Evolutionary conservation across 257 asterid genomes (phyloP), one percentile per base, ranked within the genome.

Genomic region (Leonotis leonurus): DNA sequence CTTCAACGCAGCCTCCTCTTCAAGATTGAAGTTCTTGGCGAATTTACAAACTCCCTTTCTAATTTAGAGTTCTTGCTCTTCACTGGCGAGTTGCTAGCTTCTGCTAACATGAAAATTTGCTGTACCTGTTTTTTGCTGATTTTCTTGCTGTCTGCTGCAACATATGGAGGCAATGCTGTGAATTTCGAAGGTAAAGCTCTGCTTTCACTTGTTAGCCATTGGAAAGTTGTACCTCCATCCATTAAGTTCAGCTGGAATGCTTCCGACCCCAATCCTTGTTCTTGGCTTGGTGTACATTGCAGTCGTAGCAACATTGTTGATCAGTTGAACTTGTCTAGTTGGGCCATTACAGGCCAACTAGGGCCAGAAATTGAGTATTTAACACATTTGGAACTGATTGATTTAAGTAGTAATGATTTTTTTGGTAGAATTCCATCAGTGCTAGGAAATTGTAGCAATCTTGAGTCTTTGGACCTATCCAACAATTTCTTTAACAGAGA

Each of bases 281-380:
- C 88, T 1, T 90, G 98, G 98, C 5, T 56, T 41, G 95, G 98
- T 2, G 87, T 91, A 2, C 70, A 57, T n/a, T 91, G 98, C 61
- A 77, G 71, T 70, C 62, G 5, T 35, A 55, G 53, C 33, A 59
- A 12, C 73, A 16, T 49, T 45, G 83, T 91, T 45, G 61, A 50
- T 41, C 73, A 49, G 26, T 56, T 91, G 67, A 75, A 79, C 71
- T 76, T 91, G 39, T 72, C 85, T 12, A 49, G 65, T 54, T 60
- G 64, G 50, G 90, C 68, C n/a, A 78, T 91, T 64, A 78, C 95
- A 4, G 98, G 98, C 41, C 77, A 67, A 18, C 35, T 91, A 12
- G 92, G 91, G 13, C 83, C 90, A 3, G 90, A 86, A 74, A 78
- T 91, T 22, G 68, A 77, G 8, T 41, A 68, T 60, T 75, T 91